Conservation (phyloP, 768 basidiomycete genomes). For the Lactifluus volemus region DNA sequence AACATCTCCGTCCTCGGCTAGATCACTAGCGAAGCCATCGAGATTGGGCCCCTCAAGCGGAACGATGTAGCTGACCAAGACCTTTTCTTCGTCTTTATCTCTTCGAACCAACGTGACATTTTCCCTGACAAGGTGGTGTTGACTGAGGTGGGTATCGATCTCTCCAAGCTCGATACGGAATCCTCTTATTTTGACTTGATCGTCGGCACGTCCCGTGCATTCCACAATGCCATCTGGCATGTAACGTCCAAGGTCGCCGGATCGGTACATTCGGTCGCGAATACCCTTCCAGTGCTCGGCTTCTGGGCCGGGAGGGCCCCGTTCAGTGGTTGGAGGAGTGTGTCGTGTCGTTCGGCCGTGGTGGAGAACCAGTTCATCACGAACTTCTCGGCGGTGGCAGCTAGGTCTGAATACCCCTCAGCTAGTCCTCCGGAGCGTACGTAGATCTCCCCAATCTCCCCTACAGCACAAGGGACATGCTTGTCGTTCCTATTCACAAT, state of each 20-base stretch:
- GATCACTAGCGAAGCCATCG: constrained; percentile 63
- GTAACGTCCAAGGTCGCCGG: constrained; percentile 94
- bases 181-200: constrained; percentile 98
- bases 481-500: constrained; percentile 89
- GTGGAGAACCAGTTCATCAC: constrained; percentile 86
- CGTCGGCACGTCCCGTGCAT: constrained; percentile 94
- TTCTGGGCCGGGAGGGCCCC: constrained; percentile 54
- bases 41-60: constrained; percentile 65
- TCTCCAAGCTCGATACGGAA: constrained; percentile 98
- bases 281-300: constrained; percentile 88
- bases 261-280: constrained; percentile 95
- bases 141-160: constrained; percentile 91
- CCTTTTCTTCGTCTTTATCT: constrained; percentile 99
- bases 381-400: constrained; percentile 84
- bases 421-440: constrained; percentile 93
- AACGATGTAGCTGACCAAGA: constrained; percentile 95
- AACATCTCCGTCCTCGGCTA: constrained; percentile 43
- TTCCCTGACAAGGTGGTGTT: constrained; percentile 90
- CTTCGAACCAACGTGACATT: constrained; percentile 94
- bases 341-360: constrained; percentile 50
- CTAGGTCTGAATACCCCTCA: constrained; percentile 85
- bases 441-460: constrained; percentile 98
- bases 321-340: constrained; percentile 51
- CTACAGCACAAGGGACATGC: constrained; percentile 80
- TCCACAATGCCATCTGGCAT: constrained; percentile 88